These are phyloP conservation scores for Talaromyces sp. DNA, from an alignment of 2,329 filamentous ascomycete genomes.

Conservation along the genomic window DNA sequence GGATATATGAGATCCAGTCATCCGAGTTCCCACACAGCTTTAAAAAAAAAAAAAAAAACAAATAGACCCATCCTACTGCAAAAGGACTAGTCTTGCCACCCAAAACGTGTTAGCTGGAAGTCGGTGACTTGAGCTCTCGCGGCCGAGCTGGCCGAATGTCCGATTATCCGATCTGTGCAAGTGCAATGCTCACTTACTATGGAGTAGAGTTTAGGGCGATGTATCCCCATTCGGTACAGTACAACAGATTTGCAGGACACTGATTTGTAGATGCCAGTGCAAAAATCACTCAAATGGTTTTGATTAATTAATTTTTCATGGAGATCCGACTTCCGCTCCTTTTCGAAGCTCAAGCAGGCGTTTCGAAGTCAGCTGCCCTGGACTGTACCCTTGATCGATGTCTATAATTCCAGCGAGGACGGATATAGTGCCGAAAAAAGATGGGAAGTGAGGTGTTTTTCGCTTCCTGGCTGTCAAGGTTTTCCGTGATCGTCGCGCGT, in stretches of 20 bases:
- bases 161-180: constrained; percentile 13
- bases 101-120: neutral
- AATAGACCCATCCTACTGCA: neutral
- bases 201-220: constrained; percentile 3
- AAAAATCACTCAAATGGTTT: neutral
- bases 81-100: neutral
- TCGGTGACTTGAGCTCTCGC: neutral
- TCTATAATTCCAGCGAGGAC: neutral
- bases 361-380: constrained; percentile 7
- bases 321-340: neutral
- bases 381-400: neutral
- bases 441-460: neutral
- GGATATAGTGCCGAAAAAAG: constrained; percentile 1
- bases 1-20: neutral
- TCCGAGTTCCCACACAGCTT: neutral
- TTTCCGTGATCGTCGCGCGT: neutral
- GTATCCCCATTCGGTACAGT: constrained; percentile 1
- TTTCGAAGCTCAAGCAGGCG: neutral
- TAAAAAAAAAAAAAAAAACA: too few relatives aligned
- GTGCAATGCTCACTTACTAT: neutral
- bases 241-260: neutral
- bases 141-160: constrained; percentile 11
- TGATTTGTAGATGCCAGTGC: neutral
- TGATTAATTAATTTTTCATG: neutral
- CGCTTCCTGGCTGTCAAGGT: neutral